Percentiles rank a stretch among this genome's conserved stretches.
phyloP scores from a whole-genome alignment of 2,329 filamentous ascomycete genomes.

The Biscogniauxia sp. region DNA sequence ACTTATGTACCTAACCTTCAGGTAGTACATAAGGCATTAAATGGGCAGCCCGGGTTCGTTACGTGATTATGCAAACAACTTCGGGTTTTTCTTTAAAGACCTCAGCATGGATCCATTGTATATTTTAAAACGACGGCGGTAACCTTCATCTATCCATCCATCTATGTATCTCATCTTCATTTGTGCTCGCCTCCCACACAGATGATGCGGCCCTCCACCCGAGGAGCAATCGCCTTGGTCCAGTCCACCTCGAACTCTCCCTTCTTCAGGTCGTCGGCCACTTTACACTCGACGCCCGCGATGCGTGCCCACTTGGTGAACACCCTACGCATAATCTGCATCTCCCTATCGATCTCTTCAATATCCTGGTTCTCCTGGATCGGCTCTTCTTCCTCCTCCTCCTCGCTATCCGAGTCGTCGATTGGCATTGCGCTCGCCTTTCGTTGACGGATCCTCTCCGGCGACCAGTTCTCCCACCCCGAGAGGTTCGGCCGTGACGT shows the following conservation, averaged over 20 bases:
- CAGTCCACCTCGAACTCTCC: constrained; percentile 65
- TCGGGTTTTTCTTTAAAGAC: too few relatives aligned
- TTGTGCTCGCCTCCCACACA: constrained; percentile 23
- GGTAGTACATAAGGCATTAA: too few relatives aligned
- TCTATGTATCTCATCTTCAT: not conserved
- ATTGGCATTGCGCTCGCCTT: constrained; percentile 30
- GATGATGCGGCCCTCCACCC: constrained; percentile 71
- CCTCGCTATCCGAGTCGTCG: constrained; percentile 45
- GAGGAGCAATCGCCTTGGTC: constrained; percentile 77
- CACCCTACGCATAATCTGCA: constrained; percentile 65
- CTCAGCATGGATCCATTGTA: too few relatives aligned
- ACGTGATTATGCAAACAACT: too few relatives aligned
- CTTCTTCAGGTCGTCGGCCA: constrained; percentile 55
- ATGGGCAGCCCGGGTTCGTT: too few relatives aligned
- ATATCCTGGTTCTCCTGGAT: constrained; percentile 37
- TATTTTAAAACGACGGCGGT: too few relatives aligned
- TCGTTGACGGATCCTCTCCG: constrained; percentile 35
- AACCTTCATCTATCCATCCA: too few relatives aligned
- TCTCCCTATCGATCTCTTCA: constrained; percentile 49
- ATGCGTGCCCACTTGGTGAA: constrained; percentile 71
- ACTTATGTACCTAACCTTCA: too few relatives aligned
- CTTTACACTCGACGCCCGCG: constrained; percentile 57
- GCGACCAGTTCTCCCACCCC: constrained; percentile 39
- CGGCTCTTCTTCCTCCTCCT: constrained; percentile 20
- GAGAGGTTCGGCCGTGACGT: constrained; percentile 13